These are phyloP conservation scores for Helenozyma baotianmanensis DNA, from an alignment of 805 yeast species.

Conservation along the genomic window DNA sequence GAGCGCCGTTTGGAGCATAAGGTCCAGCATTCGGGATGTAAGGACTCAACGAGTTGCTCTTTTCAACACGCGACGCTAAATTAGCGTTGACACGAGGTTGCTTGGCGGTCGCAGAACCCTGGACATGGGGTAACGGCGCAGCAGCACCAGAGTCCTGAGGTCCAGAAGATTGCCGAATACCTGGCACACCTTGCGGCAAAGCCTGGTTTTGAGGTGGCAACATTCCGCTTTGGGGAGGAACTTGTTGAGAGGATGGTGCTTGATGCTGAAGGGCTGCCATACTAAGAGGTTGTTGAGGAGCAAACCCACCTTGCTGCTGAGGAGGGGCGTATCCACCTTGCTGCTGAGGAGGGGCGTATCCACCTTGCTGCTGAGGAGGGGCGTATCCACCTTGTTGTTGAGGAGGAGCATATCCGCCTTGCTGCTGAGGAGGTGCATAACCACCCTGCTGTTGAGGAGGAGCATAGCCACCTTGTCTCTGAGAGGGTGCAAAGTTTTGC, in stretches of 20 bases:
- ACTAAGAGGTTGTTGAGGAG: not conserved
- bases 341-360: not conserved
- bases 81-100: conserved; percentile 22
- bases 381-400: not conserved
- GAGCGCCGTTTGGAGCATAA: conserved; percentile 34
- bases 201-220: conserved; percentile 1
- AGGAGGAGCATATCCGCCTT: not conserved
- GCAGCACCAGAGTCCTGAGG: no score
- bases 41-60: conserved; percentile 29
- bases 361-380: no score
- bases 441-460: not conserved
- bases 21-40: conserved; percentile 43
- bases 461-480: not conserved
- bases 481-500: no score
- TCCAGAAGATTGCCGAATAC: no score
- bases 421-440: not conserved
- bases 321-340: not conserved
- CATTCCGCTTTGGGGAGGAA: conserved; percentile 2
- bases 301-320: not conserved
- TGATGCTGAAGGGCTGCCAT: not conserved
- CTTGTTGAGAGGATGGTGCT: not conserved
- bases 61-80: conserved; percentile 17
- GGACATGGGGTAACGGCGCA: no score
- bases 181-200: no score
- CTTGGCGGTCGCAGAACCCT: no score